Evolutionary conservation across 768 basidiomycete genomes (phyloP), one percentile per base, ranked within the genome.

Genomic region (Boletus pseudo-olivaceus): DNA sequence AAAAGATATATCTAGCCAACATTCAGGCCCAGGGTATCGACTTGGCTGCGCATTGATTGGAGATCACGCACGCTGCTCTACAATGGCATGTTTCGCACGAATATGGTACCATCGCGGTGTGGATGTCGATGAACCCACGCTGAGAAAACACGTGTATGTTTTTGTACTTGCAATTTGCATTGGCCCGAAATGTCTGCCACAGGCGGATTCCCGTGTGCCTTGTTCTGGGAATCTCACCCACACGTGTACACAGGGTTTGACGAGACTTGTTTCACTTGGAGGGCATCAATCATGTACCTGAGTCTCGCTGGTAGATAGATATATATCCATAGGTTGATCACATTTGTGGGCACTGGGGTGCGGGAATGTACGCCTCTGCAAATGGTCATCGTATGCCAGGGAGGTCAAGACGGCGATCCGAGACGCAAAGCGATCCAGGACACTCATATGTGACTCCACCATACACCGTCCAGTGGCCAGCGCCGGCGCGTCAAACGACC

Each of bases 1-100:
- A 76, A 32, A 58, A 56, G 38, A 64, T 79, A 26, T 75, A 72
- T 60, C 60, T 76, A 14, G 75, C 67, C 9, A 60, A 75, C 19
- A 69, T 79, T 12, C 58, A 61, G 27, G 72, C 71, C 10, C 62
- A 62, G 46, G 76, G 66, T 12, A 63, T 57, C 5, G 45, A 64
- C 26, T 45, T 65, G 48, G 8, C 59, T 20, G 46, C 45, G 9
- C 23, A 57, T 17, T 65, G 53, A 46, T 20, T 32, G 34, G 29
- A 43, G 40, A 50, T 32, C 20, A n/a, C 56, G 17, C 17, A 27
- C 9, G 33, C 5, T 42, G 42, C 17, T 17, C 15, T 30, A 9
- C 33, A 17, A 1, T 7, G 39, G 27, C 20, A 29, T 42, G 33
- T 52, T 14, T 51, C 38, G 14, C 39, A 23, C 23, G 23, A 23